phyloP scores from a whole-genome alignment of 495 filamentous ascomycete species.

The Penicillium angulare region DNA sequence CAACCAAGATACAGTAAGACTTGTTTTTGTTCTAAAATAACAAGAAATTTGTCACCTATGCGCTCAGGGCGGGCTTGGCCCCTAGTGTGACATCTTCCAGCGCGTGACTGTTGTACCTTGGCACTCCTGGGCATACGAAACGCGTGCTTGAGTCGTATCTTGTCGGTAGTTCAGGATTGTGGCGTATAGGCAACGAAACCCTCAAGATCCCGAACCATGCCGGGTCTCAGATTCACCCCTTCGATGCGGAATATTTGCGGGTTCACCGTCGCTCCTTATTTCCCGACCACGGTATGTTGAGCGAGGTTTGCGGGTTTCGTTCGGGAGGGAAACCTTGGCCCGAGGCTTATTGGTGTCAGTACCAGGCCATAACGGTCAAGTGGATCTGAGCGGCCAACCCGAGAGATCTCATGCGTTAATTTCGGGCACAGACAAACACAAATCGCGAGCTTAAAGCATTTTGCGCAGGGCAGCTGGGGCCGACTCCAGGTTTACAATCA shows the following conservation, averaged over 20 bases:
- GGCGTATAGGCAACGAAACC: no score
- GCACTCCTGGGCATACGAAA: background rate
- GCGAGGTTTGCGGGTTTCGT: background rate
- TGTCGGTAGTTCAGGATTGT: background rate
- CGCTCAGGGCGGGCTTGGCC: background rate
- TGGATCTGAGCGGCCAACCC: background rate
- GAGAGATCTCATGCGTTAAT: background rate
- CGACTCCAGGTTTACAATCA: background rate
- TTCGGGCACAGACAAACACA: background rate
- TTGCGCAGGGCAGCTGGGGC: slow-evolving; percentile 4
- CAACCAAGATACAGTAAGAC: background rate
- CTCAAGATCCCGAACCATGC: background rate
- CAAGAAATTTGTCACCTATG: background rate
- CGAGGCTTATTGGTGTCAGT: background rate
- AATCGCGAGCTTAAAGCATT: background rate
- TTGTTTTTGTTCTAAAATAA: background rate
- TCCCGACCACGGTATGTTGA: background rate
- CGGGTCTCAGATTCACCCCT: background rate
- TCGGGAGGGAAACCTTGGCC: slow-evolving; percentile 6
- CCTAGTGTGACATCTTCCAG: background rate
- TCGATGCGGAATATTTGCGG: background rate
- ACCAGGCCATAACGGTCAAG: background rate
- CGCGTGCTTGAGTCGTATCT: no score
- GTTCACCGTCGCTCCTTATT: background rate
- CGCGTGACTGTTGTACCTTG: background rate